A percentile compares a stretch with the other conserved stretches of the same genome.
phyloP scores from a whole-genome alignment of 1,139 yeast species.

The Wickerhamomyces sp. region DNA sequence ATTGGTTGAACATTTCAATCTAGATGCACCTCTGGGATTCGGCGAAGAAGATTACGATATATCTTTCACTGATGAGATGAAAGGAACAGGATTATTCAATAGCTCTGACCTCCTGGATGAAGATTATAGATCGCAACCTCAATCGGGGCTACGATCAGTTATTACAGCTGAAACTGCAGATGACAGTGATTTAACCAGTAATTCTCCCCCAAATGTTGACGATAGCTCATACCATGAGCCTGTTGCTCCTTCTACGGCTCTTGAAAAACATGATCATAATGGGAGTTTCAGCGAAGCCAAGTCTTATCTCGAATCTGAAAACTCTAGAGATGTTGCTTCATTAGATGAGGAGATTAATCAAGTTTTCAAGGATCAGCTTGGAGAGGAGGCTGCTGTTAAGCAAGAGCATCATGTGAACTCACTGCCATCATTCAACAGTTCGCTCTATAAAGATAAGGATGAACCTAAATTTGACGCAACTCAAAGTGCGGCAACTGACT shows the following conservation, averaged over 20 bases:
- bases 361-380: slow-evolving; percentile 3
- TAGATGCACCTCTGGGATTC: slow-evolving; percentile 1
- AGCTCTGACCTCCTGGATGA: slow-evolving; percentile 10
- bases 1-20: slow-evolving; percentile 7
- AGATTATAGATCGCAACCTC: slow-evolving; percentile 4
- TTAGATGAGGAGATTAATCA: background rate
- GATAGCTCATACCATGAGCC: too few relatives aligned
- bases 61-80: slow-evolving; percentile 19
- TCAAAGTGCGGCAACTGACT: slow-evolving; percentile 16
- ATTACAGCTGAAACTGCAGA: background rate
- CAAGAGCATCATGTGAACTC: background rate
- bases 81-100: slow-evolving; percentile 15
- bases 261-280: background rate
- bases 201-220: too few relatives aligned
- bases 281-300: background rate
- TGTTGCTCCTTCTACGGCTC: too few relatives aligned
- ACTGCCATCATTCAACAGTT: slow-evolving; percentile 21
- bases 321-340: slow-evolving; percentile 1
- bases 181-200: background rate
- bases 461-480: slow-evolving; percentile 13
- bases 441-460: slow-evolving; percentile 22
- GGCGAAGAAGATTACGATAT: slow-evolving; percentile 7
- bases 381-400: slow-evolving; percentile 5
- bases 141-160: background rate
- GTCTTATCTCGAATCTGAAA: slow-evolving; percentile 9